Evolutionary conservation across 192 early-diverging fungal species (phyloP), one percentile per base, ranked within the genome.

Genomic region (Ramicandelaber brevisporus): DNA sequence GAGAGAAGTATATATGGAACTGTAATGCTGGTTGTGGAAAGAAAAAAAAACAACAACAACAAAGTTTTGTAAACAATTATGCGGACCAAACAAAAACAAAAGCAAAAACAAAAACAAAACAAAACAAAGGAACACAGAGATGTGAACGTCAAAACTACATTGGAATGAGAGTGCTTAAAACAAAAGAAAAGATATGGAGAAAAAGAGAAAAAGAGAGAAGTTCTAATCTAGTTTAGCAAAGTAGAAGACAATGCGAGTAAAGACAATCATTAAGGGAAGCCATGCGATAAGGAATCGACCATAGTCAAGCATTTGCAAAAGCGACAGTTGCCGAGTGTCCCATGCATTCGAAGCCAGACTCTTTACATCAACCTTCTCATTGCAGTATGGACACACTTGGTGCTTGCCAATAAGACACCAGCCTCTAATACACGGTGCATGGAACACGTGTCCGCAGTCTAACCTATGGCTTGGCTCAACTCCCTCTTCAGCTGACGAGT

Each of bases 391-490:
- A 20, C 57, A 60, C 5, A 41, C 27, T n/a, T 55, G 48, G 14
- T 41, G 38, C 36, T 60, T 60, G 5, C 57, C 57, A 22, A 60
- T 33, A 2, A 60, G 41, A 20, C 53, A 54, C 57, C 57, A 60
- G 11, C 57, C 57, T 20, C 53, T 52, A 26, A 60, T 55, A 18
- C 57, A 60, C 13, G 37, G 44, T 6, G 53, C 48, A 14, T 60
- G 57, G 45, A 60, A 60, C 31, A 32, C 49, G 26, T 57, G 54
- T 11, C 37, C 37, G 17, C 54, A 57, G 3, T 25, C 42, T 16
- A 57, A 36, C 3, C 18, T 21, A 28, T 57, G 49, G 9, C 36
- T 45, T 1, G 54, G 49, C 37, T 57, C 54, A 9, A 9, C 19
- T 5, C 26, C 12, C 9, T 13, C 29, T 4, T 14, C 11, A 17